Evolutionary conservation across 2,329 filamentous ascomycete species (phyloP).

Genomic region (Venturia carpophila): DNA sequence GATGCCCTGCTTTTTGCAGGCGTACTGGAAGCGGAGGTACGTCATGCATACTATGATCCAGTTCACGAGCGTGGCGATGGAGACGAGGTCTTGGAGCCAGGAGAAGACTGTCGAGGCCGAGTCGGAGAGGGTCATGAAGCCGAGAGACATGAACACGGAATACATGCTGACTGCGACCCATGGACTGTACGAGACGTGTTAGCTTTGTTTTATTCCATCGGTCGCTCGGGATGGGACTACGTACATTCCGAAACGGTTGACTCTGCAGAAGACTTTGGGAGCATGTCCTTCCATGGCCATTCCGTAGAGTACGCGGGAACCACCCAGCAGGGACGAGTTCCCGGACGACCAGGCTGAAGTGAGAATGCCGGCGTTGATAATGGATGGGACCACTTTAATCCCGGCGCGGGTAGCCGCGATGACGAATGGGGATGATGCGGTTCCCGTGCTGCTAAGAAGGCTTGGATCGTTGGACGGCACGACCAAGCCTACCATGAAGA

Average conservation of each 20-base stretch:
- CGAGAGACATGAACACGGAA: conserved; percentile 33
- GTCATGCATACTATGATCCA: conserved; percentile 40
- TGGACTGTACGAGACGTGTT: conserved; percentile 28
- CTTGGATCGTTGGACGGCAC: conserved; percentile 22
- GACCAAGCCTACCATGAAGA: conserved; percentile 18
- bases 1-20: conserved; percentile 40
- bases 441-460: neutral
- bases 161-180: conserved; percentile 33
- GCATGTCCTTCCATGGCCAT: neutral
- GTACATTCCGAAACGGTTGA: conserved; percentile 33
- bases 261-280: conserved; percentile 31
- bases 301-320: conserved; percentile 2
- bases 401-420: conserved; percentile 14
- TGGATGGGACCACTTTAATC: conserved; percentile 18
- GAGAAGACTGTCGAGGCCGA: conserved; percentile 33
- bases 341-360: conserved; percentile 35
- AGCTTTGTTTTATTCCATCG: conserved; percentile 28
- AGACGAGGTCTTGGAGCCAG: conserved; percentile 39
- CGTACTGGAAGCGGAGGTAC: conserved; percentile 42
- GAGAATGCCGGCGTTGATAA: conserved; percentile 17
- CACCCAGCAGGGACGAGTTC: conserved; percentile 47
- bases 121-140: conserved; percentile 36
- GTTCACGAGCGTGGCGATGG: conserved; percentile 38
- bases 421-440: conserved; percentile 16
- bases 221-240: conserved; percentile 34